These are phyloP conservation scores for Aegilops umbellulata DNA, from an alignment of 176 grass and related monocot genomes.

Conservation along the genomic window DNA sequence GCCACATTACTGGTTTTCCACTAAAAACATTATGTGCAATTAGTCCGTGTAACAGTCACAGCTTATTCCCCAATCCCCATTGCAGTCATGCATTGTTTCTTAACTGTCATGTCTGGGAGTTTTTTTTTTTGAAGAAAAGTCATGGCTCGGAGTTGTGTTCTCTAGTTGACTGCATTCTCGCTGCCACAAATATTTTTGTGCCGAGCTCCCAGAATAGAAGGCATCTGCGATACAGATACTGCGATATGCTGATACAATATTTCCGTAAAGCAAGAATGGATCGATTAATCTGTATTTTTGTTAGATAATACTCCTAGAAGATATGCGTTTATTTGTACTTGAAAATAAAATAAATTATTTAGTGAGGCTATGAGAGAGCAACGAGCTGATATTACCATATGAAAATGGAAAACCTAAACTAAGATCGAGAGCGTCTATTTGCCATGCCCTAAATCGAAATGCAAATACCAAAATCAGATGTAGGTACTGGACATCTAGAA, in stretches of 20 bases:
- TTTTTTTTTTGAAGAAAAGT: neutral
- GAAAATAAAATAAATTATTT: neutral
- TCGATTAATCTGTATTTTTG: neutral
- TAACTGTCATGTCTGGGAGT: neutral
- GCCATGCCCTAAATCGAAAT: neutral
- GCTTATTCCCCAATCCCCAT: neutral
- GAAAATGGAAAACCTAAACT: neutral
- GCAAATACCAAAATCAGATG: neutral
- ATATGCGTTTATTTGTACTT: neutral
- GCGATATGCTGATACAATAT: neutral
- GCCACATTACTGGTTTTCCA: neutral
- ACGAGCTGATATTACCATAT: neutral
- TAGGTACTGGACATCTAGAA: neutral
- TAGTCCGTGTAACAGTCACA: neutral
- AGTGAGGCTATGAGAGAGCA: neutral
- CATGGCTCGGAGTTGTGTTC: neutral
- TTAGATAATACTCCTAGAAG: neutral
- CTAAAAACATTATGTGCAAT: neutral
- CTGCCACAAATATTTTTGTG: neutral
- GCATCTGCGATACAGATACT: neutral
- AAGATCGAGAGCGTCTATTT: neutral
- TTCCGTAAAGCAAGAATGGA: neutral
- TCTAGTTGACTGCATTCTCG: too few relatives aligned
- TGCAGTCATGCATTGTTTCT: constrained; percentile 9
- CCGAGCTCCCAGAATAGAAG: neutral